Base-by-base conservation (phyloP, 1,139 yeast genomes). In the Lodderomyces jiufengensis region DNA sequence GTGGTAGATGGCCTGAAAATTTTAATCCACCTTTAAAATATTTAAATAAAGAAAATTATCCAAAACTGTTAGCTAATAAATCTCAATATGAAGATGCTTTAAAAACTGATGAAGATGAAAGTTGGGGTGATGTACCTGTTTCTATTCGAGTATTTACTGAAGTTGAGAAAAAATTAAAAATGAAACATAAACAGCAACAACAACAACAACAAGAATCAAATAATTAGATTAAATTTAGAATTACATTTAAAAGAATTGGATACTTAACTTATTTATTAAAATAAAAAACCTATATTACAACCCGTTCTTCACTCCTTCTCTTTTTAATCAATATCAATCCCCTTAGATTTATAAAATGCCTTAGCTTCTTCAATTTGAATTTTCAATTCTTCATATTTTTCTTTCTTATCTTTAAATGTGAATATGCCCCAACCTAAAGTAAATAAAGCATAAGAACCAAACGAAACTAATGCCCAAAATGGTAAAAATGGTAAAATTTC, bases 111-210 rank as follows among this genome's bases (percentile, higher is more conserved):
- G 61, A 56, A 13, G 61, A 54, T 1, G 63, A 55, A 34, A 70
- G 67, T 7, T 84, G 90, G 86, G 75, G 70, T 5, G 80, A 75
- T 34, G 80, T 87, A 31, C 95, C 95, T 10, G 70, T 82, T 10
- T 78, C 84, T 24, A 80, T 90, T 44, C 72, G 77, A 42, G 96
- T 79, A 3, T 90, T 90, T 65, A 87, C 95, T 3, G 84, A 84
- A 50, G 77, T 86, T 36, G 97, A 90, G 57, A 77, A 79, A 63
- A 69, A 67, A 50, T 62, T 83, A 52, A 79, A 79, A 18, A 14
- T 21, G 13, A 32, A 27, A 27, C 35, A 24, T 21, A 32, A 32
- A 16, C 29, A 24, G 6, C 5, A 5, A 46, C 61, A 64, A 35
- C 69, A 61, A 44, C 45, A 42, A 38, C 42, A 29, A 16, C 11